phyloP scores from a whole-genome alignment of 768 basidiomycete genomes.

The Russula sp. region DNA sequence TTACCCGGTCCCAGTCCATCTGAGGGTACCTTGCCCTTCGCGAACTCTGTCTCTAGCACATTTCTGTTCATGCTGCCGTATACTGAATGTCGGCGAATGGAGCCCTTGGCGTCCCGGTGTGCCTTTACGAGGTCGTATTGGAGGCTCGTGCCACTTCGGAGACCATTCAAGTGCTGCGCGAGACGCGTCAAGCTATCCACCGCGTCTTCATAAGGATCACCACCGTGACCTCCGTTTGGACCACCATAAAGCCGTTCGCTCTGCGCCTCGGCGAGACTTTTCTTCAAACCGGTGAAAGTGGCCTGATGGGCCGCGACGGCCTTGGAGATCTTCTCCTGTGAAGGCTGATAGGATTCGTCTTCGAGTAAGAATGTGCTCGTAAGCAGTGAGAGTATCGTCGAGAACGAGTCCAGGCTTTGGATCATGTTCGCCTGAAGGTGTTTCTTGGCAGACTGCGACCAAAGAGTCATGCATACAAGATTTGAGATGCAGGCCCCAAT shows the following conservation, averaged over 20 bases:
- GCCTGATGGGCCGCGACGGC: slow-evolving; percentile 85
- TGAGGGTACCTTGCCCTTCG: slow-evolving; percentile 31
- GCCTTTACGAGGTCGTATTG: slow-evolving; percentile 81
- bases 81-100: slow-evolving; percentile 32
- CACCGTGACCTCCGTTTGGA: slow-evolving; percentile 32
- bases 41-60: slow-evolving; percentile 9
- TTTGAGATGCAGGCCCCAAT: slow-evolving; percentile 79
- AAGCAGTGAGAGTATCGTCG: slow-evolving; percentile 77
- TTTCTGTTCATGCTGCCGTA: not conserved
- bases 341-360: slow-evolving; percentile 54
- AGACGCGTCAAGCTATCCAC: slow-evolving; percentile 84
- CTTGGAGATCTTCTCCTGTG: slow-evolving; percentile 62
- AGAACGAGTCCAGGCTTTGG: slow-evolving; percentile 82
- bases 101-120: slow-evolving; percentile 45
- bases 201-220: slow-evolving; percentile 77
- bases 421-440: slow-evolving; percentile 84
- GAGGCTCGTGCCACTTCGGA: slow-evolving; percentile 77
- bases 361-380: slow-evolving; percentile 85
- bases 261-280: slow-evolving; percentile 80
- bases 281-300: slow-evolving; percentile 87
- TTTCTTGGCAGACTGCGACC: slow-evolving; percentile 80
- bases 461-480: slow-evolving; percentile 76
- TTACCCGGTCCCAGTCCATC: not conserved
- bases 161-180: slow-evolving; percentile 90
- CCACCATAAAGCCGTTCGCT: slow-evolving; percentile 66